phyloP scores from a whole-genome alignment of 371 early-diverging fungal genomes.

The Lichtheimia corymbifera region DNA sequence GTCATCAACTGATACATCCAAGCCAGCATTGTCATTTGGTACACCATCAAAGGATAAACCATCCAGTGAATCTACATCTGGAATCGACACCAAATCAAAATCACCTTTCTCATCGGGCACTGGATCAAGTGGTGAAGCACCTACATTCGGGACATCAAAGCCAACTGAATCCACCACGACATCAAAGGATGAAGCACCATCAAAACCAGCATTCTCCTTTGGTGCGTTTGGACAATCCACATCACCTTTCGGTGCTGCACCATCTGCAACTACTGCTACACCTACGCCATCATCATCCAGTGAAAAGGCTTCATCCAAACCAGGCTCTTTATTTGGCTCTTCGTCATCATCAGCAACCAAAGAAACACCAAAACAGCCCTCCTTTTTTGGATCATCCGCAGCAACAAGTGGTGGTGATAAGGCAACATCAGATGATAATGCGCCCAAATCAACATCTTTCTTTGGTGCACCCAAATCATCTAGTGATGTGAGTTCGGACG shows the following conservation, averaged over 20 bases:
- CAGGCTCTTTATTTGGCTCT: conserved; percentile 3
- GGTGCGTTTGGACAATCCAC: no score
- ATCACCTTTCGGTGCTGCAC: no score
- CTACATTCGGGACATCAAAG: not conserved
- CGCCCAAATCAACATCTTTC: not conserved
- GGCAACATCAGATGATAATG: not conserved
- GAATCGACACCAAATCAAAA: not conserved
- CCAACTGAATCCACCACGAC: no score
- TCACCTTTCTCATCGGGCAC: not conserved
- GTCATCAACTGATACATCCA: no score
- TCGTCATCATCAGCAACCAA: not conserved
- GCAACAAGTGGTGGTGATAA: not conserved
- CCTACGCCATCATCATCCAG: not conserved
- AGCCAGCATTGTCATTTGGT: conserved; percentile 3
- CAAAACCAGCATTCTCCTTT: no score
- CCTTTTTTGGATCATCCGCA: not conserved
- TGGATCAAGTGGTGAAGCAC: not conserved
- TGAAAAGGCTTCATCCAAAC: not conserved
- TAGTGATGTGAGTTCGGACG: not conserved
- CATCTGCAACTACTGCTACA: no score
- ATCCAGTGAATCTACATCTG: no score
- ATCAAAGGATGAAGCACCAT: no score
- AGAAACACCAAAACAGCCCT: not conserved
- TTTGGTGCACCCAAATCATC: not conserved
- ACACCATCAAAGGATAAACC: not conserved